Percentiles rank a stretch among this genome's conserved stretches.
Evolutionary conservation across 306 rosid genomes (phyloP).

Genomic region (Cucurbita argyrosperma): DNA sequence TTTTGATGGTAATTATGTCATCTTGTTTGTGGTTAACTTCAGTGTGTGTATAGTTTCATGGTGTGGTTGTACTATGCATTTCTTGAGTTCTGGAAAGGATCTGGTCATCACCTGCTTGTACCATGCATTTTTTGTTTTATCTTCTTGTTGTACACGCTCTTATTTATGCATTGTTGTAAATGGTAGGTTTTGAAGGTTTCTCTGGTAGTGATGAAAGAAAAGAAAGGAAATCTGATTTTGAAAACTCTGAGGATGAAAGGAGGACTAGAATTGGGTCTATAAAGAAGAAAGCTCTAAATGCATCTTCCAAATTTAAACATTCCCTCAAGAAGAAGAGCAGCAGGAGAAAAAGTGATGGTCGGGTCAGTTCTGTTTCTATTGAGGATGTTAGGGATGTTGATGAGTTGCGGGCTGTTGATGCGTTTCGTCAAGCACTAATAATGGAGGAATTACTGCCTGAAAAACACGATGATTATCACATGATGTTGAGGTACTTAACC

Average conservation of each 20-base stretch:
- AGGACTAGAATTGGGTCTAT: constrained; percentile 77
- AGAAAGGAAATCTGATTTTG: constrained; percentile 86
- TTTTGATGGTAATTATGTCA: not conserved
- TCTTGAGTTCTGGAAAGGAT: not conserved
- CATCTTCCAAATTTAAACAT: constrained; percentile 84
- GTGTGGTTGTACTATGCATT: not conserved
- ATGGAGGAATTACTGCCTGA: constrained; percentile 74
- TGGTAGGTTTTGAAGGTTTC: constrained; percentile 82
- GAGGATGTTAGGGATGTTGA: constrained; percentile 88
- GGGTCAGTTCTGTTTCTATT: constrained; percentile 92
- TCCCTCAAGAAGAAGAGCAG: constrained; percentile 82
- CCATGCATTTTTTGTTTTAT: not conserved
- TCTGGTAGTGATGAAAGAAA: constrained; percentile 86
- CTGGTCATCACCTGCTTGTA: not conserved
- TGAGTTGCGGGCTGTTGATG: constrained; percentile 74
- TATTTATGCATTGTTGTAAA: not conserved
- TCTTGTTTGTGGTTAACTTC: not conserved
- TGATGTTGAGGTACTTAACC: constrained; percentile 60
- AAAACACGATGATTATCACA: constrained; percentile 75
- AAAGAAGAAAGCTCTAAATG: constrained; percentile 85
- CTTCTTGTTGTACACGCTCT: not conserved
- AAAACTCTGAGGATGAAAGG: constrained; percentile 89
- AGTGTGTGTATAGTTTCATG: not conserved
- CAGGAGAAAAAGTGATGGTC: constrained; percentile 65
- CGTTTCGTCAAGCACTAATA: constrained; percentile 53